These are phyloP conservation scores for Piromyces finnis DNA, from an alignment of 192 early-diverging fungal species.

Conservation along the genomic window DNA sequence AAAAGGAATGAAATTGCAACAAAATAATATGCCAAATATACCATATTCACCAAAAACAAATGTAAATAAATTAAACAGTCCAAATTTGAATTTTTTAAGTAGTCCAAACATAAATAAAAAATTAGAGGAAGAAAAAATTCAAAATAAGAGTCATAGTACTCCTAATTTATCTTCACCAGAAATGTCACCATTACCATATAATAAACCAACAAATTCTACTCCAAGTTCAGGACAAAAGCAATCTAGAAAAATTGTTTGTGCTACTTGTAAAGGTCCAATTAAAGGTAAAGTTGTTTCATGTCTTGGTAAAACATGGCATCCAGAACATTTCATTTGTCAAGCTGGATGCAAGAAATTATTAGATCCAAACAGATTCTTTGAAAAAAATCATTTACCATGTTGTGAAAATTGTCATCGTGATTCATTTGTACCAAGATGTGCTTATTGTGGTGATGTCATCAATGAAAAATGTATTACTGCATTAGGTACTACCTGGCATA, in stretches of 20 bases:
- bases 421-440: slow-evolving; percentile 6
- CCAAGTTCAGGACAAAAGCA: neutral
- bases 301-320: slow-evolving; percentile 9
- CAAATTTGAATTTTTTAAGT: neutral
- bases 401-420: neutral
- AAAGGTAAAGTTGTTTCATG: neutral
- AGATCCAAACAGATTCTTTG: slow-evolving; percentile 7
- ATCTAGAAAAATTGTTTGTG: neutral
- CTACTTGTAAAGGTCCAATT: neutral
- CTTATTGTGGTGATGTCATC: slow-evolving; percentile 9
- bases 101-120: neutral
- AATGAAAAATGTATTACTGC: slow-evolving; percentile 15
- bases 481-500: slow-evolving; percentile 11
- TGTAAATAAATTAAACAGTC: neutral
- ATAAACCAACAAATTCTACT: neutral
- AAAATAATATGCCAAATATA: neutral
- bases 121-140: neutral
- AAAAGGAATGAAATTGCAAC: neutral
- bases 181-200: too few species aligned
- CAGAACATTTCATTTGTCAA: slow-evolving; percentile 9
- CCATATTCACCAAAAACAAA: neutral
- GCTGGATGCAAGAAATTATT: slow-evolving; percentile 1
- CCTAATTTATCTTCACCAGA: neutral
- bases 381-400: neutral
- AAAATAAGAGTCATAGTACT: neutral